Base-by-base conservation (phyloP, 139 green algal genomes). In the Picochlorum sp. region DNA sequence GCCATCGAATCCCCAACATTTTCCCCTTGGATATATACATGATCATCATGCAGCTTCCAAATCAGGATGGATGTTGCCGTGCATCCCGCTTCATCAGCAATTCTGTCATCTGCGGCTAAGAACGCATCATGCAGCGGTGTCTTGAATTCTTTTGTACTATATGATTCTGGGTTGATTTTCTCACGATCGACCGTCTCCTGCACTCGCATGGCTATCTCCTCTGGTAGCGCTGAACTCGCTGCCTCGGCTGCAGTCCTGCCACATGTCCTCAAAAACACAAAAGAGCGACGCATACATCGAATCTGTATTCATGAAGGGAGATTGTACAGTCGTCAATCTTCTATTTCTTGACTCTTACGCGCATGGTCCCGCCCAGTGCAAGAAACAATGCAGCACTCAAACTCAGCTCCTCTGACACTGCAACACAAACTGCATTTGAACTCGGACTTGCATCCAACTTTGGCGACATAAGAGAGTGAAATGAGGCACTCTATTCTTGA, bases 1-100 rank as follows among this genome's bases (percentile, higher is more conserved):
- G 67, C 69, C 2, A 76, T 62, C 10, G 82, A 90, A 73, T 91
- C 84, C 20, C 84, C 84, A 16, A 92, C 82, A 47, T 91, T 91
- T 20, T 78, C 84, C 2, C 67, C 61, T 70, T 90, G 82, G 30
- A 83, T 38, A 67, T 70, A 74, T 8, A 78, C 52, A 6, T 32
- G 55, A 15, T 59, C 11, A n/a, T 37, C 28, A 32, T 72, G 69
- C 10, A 60, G 55, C 47, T 26, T 54, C 84, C 84, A 91, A 3
- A 70, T 66, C 24, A 92, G 66, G 26, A 91, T 50, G 11, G 79
- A 76, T 4, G 85, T 91, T 18, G 84, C 84, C 1, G 84, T 92
- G 63, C 82, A 90, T 47, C 84, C 84, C 66, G 89, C 80, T 20
- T 85, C 76, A 1, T 62, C 61, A 15, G 38, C 50, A 18, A 84